Base-by-base conservation (phyloP, 2,329 filamentous ascomycete genomes). In the Beauveria varroae region DNA sequence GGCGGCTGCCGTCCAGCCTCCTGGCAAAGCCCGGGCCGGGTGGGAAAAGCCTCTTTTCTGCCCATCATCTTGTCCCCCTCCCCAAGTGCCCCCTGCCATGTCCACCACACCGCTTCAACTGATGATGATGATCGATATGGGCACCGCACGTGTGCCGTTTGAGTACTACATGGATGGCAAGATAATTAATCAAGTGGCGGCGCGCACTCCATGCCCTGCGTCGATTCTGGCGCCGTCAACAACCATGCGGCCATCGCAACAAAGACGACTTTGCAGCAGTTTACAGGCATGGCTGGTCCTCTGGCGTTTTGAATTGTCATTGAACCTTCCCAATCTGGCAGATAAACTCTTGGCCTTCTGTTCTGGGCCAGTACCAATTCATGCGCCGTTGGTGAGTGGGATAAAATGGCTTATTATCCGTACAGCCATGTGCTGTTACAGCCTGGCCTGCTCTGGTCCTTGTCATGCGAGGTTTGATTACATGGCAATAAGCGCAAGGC, bases 21-120 rank as follows among this genome's bases (percentile, higher is more conserved):
- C 43, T n/a, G 30, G 30, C 26, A 50, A 37, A 57, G 55, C 18
- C 43, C 55, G 55, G 44, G 8, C 28, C 44, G 46, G 55, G 37
- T 34, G 24, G 28, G 40, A 28, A 56, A 28, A 57, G 24, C 49
- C 49, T 60, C 26, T n/a, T 43, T 8, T 18, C 52, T 28, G 20
- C 9, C 56, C 34, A 52, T 20, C 46, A 58, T 47, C 43, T 55
- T 34, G 28, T 28, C 5, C 26, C 16, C 14, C 6, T n/a, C n/a
- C n/a, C n/a, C n/a, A n/a, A n/a, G n/a, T n/a, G n/a, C 43, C 47
- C 41, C 50, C 30, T 61, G 41, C 43, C 20, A 34, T 47, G 50
- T 28, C 43, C 51, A 49, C 52, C 59, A 56, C 59, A 61, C 59
- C 59, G 59, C 59, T 61, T 57, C 18, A 61, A 34, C 28, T 30